A percentile compares a stretch with the other conserved stretches of the same genome.
These are phyloP conservation scores for Cetradonia linearis DNA, from an alignment of 495 filamentous ascomycete genomes.

Conservation along the genomic window DNA sequence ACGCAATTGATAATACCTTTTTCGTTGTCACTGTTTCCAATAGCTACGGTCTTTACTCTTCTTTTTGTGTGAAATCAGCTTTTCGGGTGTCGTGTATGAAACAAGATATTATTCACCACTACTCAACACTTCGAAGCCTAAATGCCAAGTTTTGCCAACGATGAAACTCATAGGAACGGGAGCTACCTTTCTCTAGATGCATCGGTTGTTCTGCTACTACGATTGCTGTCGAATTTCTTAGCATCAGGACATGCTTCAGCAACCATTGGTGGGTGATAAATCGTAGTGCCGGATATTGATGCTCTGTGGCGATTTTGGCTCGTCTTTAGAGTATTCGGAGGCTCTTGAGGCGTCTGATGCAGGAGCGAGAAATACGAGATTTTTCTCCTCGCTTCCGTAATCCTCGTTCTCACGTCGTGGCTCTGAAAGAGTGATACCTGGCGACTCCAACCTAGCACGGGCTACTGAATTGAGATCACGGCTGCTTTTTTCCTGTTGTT, in stretches of 20 bases:
- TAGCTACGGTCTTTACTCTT: not conserved
- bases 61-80: not conserved
- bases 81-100: not conserved
- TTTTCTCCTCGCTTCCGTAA: not conserved
- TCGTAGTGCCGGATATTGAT: conserved; percentile 2
- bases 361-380: not conserved
- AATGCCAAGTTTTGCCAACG: not conserved
- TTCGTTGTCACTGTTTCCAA: not conserved
- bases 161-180: not conserved
- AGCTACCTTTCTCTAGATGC: not conserved
- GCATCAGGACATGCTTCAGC: conserved; percentile 2
- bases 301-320: conserved; percentile 8
- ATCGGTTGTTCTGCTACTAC: not conserved
- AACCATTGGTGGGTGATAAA: conserved; percentile 3
- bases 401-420: not conserved
- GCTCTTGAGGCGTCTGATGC: not conserved
- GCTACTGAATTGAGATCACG: too few species aligned
- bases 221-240: not conserved
- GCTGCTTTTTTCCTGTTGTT: not conserved
- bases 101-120: not conserved
- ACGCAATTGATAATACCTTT: not conserved
- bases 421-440: not conserved
- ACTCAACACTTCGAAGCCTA: not conserved
- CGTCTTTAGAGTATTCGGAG: not conserved
- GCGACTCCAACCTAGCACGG: not conserved